phyloP scores from a whole-genome alignment of 2,329 filamentous ascomycete species.

The Blastomyces emzantsi region DNA sequence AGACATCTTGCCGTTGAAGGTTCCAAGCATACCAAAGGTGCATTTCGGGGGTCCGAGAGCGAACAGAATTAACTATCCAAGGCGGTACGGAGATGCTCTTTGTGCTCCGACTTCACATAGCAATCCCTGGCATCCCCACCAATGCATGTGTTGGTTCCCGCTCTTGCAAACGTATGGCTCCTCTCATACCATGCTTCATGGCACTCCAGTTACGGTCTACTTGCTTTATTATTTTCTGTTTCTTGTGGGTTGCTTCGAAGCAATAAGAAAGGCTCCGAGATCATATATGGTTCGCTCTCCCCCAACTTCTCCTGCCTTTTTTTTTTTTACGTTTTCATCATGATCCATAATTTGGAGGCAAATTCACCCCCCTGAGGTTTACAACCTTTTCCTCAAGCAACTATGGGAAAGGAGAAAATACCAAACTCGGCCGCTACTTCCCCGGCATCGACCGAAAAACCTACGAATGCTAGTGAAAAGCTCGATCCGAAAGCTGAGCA shows the following conservation, averaged over 20 bases:
- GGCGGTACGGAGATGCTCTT: neutral
- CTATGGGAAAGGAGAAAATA: neutral
- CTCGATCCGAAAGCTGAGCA: constrained; percentile 27
- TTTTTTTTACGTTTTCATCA: neutral
- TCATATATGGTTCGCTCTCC: neutral
- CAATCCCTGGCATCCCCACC: neutral
- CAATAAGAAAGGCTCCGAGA: neutral
- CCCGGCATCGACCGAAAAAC: too few relatives aligned
- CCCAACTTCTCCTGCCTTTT: neutral
- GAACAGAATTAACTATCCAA: neutral
- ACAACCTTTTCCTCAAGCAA: too few relatives aligned
- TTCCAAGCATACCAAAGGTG: neutral
- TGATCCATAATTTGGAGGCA: neutral
- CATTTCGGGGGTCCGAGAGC: neutral
- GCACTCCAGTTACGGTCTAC: neutral
- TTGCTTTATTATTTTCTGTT: neutral
- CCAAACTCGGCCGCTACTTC: neutral
- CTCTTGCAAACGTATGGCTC: neutral
- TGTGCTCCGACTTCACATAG: neutral
- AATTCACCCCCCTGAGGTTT: neutral
- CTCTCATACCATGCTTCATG: neutral
- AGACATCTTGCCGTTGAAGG: neutral
- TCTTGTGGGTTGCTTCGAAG: neutral
- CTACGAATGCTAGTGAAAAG: constrained; percentile 10
- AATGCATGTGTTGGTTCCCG: neutral